A percentile compares a stretch with the other conserved stretches of the same genome.
Evolutionary conservation across 2,329 filamentous ascomycete species (phyloP).

Genomic region (Sarocladium strictum): DNA sequence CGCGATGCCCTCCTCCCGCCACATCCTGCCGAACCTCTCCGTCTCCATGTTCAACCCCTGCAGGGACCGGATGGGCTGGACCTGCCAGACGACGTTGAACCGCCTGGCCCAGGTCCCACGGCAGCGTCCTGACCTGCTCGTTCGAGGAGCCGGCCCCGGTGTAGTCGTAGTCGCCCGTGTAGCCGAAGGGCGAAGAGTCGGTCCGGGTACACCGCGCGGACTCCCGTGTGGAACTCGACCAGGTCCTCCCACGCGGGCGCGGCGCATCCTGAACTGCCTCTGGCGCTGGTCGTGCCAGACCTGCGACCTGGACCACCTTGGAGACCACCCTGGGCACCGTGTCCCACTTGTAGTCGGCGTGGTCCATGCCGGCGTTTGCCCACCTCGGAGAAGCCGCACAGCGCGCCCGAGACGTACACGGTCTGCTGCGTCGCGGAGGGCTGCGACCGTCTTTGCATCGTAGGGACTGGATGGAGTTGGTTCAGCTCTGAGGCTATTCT

Average conservation of each 20-base stretch:
- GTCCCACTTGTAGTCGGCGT: constrained; percentile 36
- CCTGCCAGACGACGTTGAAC: constrained; percentile 32
- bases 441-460: constrained; percentile 25
- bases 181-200: constrained; percentile 33
- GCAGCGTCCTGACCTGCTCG: constrained; percentile 24
- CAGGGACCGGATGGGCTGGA: constrained; percentile 32
- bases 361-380: constrained; percentile 31
- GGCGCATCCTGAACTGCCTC: constrained; percentile 27
- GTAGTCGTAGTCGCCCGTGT: constrained; percentile 30
- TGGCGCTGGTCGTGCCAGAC: constrained; percentile 35
- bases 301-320: constrained; percentile 33
- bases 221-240: constrained; percentile 27
- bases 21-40: constrained; percentile 26
- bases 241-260: constrained; percentile 28
- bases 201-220: constrained; percentile 27
- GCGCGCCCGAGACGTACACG: constrained; percentile 33
- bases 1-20: constrained; percentile 28
- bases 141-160: constrained; percentile 26
- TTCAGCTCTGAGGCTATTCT: no score
- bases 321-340: constrained; percentile 33
- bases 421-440: constrained; percentile 27
- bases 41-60: constrained; percentile 28
- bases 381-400: constrained; percentile 32
- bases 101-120: constrained; percentile 26
- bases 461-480: no score